Conservation (phyloP, 495 filamentous ascomycete species). For the Podospora comata region DNA sequence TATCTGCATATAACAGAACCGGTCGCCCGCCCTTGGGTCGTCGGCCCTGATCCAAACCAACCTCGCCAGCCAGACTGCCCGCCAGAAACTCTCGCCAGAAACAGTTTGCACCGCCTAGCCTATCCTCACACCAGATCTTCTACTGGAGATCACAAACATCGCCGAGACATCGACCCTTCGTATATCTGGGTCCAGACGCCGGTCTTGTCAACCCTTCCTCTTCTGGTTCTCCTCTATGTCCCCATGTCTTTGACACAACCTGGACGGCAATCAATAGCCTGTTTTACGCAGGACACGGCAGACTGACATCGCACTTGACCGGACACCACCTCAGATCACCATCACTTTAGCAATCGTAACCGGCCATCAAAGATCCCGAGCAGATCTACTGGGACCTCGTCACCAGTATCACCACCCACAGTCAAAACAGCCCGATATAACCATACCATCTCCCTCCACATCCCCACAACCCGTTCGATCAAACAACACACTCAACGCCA, state of each 20-base stretch:
- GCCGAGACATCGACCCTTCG: background rate
- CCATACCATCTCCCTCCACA: conserved; percentile 8
- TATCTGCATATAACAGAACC: conserved; percentile 13
- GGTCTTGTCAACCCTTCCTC: conserved; percentile 11
- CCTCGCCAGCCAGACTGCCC: conserved; percentile 5
- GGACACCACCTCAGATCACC: conserved; percentile 24
- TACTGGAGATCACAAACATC: conserved; percentile 11
- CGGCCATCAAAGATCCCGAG: conserved; percentile 24
- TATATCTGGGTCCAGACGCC: conserved; percentile 20
- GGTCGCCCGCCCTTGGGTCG: conserved; percentile 19
- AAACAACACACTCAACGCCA: conserved; percentile 19
- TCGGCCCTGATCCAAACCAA: conserved; percentile 14
- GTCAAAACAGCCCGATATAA: background rate
- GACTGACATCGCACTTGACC: conserved; percentile 33
- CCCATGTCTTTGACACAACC: conserved; percentile 44
- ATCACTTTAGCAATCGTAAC: conserved; percentile 34
- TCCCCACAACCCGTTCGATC: background rate
- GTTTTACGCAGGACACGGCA: conserved; percentile 42
- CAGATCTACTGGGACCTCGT: conserved; percentile 17
- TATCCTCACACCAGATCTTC: conserved; percentile 22
- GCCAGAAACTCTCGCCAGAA: conserved; percentile 9
- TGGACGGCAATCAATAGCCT: conserved; percentile 32
- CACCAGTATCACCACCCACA: background rate
- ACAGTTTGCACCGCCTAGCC: conserved; percentile 13
- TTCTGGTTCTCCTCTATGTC: conserved; percentile 28